These are phyloP conservation scores for Paxillus rubicundulus DNA, from an alignment of 768 basidiomycete species.

Conservation along the genomic window DNA sequence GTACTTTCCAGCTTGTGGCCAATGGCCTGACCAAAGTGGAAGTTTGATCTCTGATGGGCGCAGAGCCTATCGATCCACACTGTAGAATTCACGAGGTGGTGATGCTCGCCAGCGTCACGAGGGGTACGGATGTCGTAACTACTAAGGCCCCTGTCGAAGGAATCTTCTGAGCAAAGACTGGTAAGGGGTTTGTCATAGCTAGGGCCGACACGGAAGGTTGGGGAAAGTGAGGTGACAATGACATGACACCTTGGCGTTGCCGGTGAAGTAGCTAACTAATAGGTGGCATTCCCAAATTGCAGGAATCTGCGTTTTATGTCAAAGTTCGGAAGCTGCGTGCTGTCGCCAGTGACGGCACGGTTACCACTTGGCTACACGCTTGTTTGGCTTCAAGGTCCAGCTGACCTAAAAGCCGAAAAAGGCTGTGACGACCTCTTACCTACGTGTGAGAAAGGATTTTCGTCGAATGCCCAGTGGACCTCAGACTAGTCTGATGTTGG, in stretches of 20 bases:
- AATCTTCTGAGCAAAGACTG: background rate
- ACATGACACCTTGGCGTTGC: conserved; percentile 3
- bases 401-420: no score
- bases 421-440: no score
- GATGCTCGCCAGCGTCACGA: background rate
- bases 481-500: no score
- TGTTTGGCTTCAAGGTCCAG: no score
- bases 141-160: background rate
- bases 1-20: conserved; percentile 49
- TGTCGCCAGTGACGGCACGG: no score
- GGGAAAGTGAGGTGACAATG: background rate
- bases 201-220: background rate
- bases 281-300: background rate
- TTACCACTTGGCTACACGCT: no score
- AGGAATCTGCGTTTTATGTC: background rate
- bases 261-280: conserved; percentile 1
- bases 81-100: background rate
- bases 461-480: no score
- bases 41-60: conserved; percentile 1
- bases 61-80: background rate
- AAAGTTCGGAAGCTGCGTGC: no score
- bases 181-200: background rate
- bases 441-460: no score
- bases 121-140: background rate
- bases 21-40: conserved; percentile 55